Base-by-base conservation (phyloP, 805 yeast genomes). In the Cyberlindnera mississippiensis region DNA sequence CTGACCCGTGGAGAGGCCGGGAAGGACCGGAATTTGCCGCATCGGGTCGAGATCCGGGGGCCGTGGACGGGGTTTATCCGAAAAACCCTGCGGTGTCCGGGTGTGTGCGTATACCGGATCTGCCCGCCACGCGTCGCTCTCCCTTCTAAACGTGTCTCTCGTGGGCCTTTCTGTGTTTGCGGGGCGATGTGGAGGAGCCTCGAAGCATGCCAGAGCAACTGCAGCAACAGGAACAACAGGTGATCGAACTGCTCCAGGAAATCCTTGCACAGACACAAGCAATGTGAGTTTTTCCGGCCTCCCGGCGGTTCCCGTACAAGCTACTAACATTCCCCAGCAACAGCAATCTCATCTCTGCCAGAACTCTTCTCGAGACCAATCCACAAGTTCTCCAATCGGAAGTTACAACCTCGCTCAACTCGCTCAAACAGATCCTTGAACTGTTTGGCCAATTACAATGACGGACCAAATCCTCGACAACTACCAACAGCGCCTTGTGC, bases 401-500 rank as follows among this genome's bases (percentile, higher is more conserved):
- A 26, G 42, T 32, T 6, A 19, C 7, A 13, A 2, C 22, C 1
- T 40, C 44, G 2, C 15, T 24, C 7, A 27, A 26, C 6, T 24
- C 41, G 3, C 34, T 44, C 7, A 39, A 27, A 33, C 26, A 32
- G 9, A 22, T 40, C 2, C 33, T 44, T 3, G 16, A 26, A 22
- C 36, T 44, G 4, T 30, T 44, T 34, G 47, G 41, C 15, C 37
- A 43, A n/a, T 18, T 17, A 26, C 29, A 35, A 40, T 43, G 46
- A 38, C 40, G 10, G 42, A 45, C 16, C 29, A 37, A 6, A 26
- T 41, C 26, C 12, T 43, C 22, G 39, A 31, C 28, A 59, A 56
- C 46, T 76, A 72, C 56, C 77, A 73, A 49, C 71, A 72, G 11
- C 52, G 68, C 13, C 55, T 66, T 5, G 48, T 57, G 13, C 45